phyloP scores from a whole-genome alignment of 352 stramenopile genomes.

The Globisporangium mamillatum region DNA sequence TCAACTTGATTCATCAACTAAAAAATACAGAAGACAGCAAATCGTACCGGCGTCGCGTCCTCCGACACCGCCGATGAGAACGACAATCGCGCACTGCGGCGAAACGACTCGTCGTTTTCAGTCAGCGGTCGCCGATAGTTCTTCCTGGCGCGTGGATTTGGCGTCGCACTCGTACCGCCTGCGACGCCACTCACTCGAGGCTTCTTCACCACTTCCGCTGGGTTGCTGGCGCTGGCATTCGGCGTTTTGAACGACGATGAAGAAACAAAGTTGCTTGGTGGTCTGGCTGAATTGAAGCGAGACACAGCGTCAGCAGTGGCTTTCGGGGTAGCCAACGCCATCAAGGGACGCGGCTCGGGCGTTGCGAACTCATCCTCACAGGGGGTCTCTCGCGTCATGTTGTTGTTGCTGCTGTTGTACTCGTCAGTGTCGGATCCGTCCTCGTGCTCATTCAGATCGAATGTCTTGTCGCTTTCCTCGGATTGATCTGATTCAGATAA shows the following conservation, averaged over 20 bases:
- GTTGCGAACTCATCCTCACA: constrained; percentile 30
- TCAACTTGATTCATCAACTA: not conserved
- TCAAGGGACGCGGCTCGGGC: constrained; percentile 24
- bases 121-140: constrained; percentile 44
- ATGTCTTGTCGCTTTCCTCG: constrained; percentile 15
- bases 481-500: constrained; percentile 9
- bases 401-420: constrained; percentile 24
- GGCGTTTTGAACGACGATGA: constrained; percentile 32
- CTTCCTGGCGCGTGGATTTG: constrained; percentile 39
- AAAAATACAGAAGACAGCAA: not conserved
- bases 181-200: constrained; percentile 33
- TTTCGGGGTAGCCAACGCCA: constrained; percentile 25
- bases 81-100: constrained; percentile 46
- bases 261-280: constrained; percentile 16
- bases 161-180: constrained; percentile 21
- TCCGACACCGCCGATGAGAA: constrained; percentile 58
- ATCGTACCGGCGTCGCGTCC: constrained; percentile 48
- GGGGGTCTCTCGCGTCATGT: constrained; percentile 23
- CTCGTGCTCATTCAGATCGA: constrained; percentile 20
- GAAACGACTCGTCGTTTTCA: constrained; percentile 56
- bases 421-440: constrained; percentile 15
- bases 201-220: constrained; percentile 53
- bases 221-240: constrained; percentile 19
- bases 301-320: not conserved
- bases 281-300: constrained; percentile 7